Evolutionary conservation across 75 land plant genomes (phyloP).

Genomic region (Gnetum montanum): DNA sequence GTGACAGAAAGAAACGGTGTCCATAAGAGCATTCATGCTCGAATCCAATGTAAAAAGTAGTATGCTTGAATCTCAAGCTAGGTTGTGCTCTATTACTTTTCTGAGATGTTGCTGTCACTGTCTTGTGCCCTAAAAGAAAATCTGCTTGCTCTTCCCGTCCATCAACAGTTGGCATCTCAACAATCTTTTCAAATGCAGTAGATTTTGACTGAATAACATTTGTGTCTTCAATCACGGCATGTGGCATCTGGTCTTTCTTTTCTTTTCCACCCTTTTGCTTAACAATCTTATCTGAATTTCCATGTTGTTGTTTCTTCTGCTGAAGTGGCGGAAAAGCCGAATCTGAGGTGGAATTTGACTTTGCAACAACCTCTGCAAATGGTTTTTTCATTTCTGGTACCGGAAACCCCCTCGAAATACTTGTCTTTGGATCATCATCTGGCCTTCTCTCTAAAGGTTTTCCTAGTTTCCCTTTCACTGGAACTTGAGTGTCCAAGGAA

Average conservation of each 20-base stretch:
- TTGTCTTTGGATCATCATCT: constrained; percentile 18
- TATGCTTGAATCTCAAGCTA: constrained; percentile 21
- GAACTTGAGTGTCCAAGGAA: constrained; percentile 1
- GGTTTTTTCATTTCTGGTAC: constrained; percentile 46
- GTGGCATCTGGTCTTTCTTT: constrained; percentile 13
- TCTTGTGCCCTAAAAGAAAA: constrained; percentile 43
- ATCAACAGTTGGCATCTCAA: constrained; percentile 5
- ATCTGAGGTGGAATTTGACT: constrained; percentile 35
- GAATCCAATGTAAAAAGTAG: constrained; percentile 67
- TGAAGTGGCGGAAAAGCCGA: constrained; percentile 75
- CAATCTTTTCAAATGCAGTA: constrained; percentile 11
- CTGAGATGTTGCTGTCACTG: constrained; percentile 22
- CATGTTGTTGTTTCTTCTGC: constrained; percentile 28
- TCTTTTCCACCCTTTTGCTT: constrained; percentile 22
- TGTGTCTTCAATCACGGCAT: constrained; percentile 9
- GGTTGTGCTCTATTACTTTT: constrained; percentile 7
- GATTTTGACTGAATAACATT: constrained; percentile 8
- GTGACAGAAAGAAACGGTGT: constrained; percentile 77
- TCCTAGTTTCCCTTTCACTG: constrained; percentile 13
- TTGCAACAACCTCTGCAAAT: constrained; percentile 72
- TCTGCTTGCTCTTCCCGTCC: constrained; percentile 20
- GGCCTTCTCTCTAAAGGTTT: constrained; percentile 17
- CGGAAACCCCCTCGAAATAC: constrained; percentile 38
- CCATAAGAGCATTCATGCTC: constrained; percentile 97
- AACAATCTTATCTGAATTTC: constrained; percentile 22